Conservation (phyloP, 441 rosid species). For the Raphanus hybrid region DNA sequence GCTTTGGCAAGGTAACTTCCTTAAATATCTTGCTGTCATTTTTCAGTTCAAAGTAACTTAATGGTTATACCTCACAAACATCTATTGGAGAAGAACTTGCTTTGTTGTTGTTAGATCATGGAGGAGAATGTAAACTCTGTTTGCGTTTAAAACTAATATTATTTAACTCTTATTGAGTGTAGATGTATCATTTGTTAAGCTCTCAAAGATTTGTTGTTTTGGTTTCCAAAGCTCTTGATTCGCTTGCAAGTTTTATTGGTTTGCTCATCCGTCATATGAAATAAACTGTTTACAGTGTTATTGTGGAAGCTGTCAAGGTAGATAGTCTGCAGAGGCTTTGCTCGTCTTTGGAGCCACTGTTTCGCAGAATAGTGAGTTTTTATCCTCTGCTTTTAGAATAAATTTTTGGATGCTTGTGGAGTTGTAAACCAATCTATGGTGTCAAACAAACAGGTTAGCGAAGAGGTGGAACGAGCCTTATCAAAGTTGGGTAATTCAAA, state of each 20-base stretch:
- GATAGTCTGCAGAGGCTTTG: conserved; percentile 94
- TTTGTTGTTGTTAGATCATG: conserved; percentile 10
- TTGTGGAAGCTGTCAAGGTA: conserved; percentile 98
- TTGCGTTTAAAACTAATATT: neutral
- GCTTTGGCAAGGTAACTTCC: conserved; percentile 82
- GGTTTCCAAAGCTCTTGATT: conserved; percentile 10
- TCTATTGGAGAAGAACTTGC: conserved; percentile 16
- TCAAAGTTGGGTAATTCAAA: conserved; percentile 72
- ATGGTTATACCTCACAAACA: conserved; percentile 5
- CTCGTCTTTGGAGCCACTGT: conserved; percentile 97
- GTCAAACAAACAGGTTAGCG: conserved; percentile 74
- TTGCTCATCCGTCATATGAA: conserved; percentile 35
- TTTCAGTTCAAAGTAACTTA: conserved; percentile 4
- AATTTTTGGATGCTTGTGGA: neutral
- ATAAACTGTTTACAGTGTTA: conserved; percentile 66
- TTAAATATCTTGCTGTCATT: conserved; percentile 5
- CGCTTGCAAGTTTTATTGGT: conserved; percentile 3
- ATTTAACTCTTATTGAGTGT: conserved; percentile 10
- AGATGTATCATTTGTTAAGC: neutral
- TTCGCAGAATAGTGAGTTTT: conserved; percentile 86
- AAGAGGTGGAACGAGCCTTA: conserved; percentile 97
- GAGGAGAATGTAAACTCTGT: conserved; percentile 21
- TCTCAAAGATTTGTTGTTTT: neutral
- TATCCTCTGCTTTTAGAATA: neutral
- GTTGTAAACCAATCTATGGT: conserved; percentile 1